phyloP scores from a whole-genome alignment of 441 rosid species.

The Jatropha podagrica region DNA sequence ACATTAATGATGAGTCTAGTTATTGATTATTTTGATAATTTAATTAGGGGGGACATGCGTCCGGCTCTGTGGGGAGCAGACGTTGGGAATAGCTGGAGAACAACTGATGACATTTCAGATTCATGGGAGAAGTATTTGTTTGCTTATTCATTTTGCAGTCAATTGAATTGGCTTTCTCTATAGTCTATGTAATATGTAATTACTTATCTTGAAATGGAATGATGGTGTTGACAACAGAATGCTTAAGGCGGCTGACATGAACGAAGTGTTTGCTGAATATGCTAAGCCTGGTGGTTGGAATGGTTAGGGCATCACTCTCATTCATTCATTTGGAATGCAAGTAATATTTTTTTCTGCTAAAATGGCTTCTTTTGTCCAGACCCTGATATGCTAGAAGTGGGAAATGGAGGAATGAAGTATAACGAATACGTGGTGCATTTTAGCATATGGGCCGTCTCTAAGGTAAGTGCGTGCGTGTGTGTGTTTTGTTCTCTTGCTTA shows the following conservation, averaged over 20 bases:
- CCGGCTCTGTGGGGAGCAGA: constrained; percentile 48
- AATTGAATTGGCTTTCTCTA: too few species aligned
- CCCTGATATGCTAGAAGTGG: constrained; percentile 63
- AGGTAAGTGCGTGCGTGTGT: constrained; percentile 22
- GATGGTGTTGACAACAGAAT: constrained; percentile 8
- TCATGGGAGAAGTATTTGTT: constrained; percentile 36
- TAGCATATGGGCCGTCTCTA: constrained; percentile 52
- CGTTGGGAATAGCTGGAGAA: constrained; percentile 52
- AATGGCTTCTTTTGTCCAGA: constrained; percentile 20
- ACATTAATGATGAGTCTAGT: background rate
- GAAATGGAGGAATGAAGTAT: constrained; percentile 47
- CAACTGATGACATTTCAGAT: constrained; percentile 47
- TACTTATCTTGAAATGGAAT: background rate
- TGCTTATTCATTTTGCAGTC: too few species aligned
- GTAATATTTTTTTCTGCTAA: background rate
- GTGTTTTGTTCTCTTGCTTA: background rate
- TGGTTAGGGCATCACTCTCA: constrained; percentile 26
- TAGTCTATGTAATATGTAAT: too few species aligned
- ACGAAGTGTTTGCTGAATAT: constrained; percentile 41
- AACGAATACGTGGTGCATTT: constrained; percentile 46
- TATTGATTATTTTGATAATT: background rate
- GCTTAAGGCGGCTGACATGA: constrained; percentile 38
- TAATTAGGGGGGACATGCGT: constrained; percentile 41
- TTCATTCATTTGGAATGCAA: too few species aligned
- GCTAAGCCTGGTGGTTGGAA: constrained; percentile 61